These are phyloP conservation scores for Elsinoe fawcettii DNA, from an alignment of 2,329 filamentous ascomycete genomes.

Conservation along the genomic window DNA sequence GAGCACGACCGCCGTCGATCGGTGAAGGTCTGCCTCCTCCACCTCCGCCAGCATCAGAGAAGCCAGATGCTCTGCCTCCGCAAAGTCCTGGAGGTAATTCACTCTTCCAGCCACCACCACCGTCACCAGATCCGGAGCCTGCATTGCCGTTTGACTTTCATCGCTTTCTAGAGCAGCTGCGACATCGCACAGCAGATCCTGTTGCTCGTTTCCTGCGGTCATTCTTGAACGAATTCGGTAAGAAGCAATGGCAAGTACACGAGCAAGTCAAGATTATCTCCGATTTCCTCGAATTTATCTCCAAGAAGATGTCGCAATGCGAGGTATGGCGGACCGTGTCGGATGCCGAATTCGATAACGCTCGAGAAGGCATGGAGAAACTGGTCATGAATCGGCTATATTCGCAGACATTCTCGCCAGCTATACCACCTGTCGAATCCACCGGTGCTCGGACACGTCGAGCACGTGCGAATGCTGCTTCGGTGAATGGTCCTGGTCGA, in stretches of 20 bases:
- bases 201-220: conserved; percentile 93
- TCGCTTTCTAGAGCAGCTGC: conserved; percentile 87
- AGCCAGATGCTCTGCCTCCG: conserved; percentile 3
- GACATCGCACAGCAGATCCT: conserved; percentile 95
- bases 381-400: conserved; percentile 98
- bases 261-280: conserved; percentile 98
- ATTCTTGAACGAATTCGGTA: conserved; percentile 88
- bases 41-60: conserved; percentile 13
- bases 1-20: conserved; percentile 23
- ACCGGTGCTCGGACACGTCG: conserved; percentile 55
- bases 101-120: conserved; percentile 53
- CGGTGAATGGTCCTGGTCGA: conserved; percentile 63
- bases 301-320: conserved; percentile 95
- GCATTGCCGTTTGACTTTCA: conserved; percentile 93
- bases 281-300: conserved; percentile 93
- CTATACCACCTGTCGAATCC: conserved; percentile 73
- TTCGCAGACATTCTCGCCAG: conserved; percentile 89
- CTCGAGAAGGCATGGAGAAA: conserved; percentile 98
- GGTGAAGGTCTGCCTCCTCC: conserved; percentile 17
- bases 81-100: conserved; percentile 19
- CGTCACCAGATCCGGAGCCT: conserved; percentile 57
- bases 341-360: conserved; percentile 96
- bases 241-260: conserved; percentile 99
- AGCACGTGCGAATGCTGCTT: conserved; percentile 42
- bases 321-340: conserved; percentile 95